A percentile compares a stretch with the other conserved stretches of the same genome.
phyloP scores from a whole-genome alignment of 495 filamentous ascomycete genomes.

The Podospora fimiseda region DNA sequence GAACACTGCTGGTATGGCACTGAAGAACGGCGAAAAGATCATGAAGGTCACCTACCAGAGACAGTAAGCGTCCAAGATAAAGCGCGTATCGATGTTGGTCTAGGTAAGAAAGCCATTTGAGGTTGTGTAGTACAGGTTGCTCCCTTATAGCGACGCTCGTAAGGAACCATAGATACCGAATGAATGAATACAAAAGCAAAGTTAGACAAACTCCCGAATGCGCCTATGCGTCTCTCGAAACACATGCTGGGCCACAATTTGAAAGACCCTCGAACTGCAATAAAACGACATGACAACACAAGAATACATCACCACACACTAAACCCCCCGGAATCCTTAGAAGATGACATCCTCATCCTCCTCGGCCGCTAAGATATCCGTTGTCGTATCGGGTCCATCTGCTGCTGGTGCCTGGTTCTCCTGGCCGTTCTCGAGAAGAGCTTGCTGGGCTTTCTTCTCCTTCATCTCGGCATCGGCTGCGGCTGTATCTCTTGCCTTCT shows the following conservation, averaged over 20 bases:
- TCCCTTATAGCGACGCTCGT: neutral
- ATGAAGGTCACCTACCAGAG: constrained; percentile 89
- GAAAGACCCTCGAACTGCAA: neutral
- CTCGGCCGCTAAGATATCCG: constrained; percentile 72
- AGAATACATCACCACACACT: neutral
- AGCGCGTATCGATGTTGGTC: neutral
- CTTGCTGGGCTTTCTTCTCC: constrained; percentile 43
- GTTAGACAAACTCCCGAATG: constrained; percentile 17
- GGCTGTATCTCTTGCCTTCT: constrained; percentile 81
- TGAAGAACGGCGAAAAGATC: constrained; percentile 60
- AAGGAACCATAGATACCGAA: constrained; percentile 13
- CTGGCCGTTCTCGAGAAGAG: constrained; percentile 23
- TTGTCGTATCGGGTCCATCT: constrained; percentile 40
- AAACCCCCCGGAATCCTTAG: constrained; percentile 35
- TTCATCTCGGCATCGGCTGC: constrained; percentile 68
- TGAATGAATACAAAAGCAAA: constrained; percentile 11
- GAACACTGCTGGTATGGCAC: constrained; percentile 79
- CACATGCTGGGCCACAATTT: neutral
- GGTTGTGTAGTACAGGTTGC: neutral
- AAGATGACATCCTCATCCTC: constrained; percentile 97
- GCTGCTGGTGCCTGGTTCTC: constrained; percentile 44
- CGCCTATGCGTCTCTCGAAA: constrained; percentile 15
- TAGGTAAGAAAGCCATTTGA: constrained; percentile 6
- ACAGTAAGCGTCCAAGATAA: constrained; percentile 45
- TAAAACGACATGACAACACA: constrained; percentile 10